phyloP scores from a whole-genome alignment of 148 eudicot genomes.

The Heliamphora exappendiculata region DNA sequence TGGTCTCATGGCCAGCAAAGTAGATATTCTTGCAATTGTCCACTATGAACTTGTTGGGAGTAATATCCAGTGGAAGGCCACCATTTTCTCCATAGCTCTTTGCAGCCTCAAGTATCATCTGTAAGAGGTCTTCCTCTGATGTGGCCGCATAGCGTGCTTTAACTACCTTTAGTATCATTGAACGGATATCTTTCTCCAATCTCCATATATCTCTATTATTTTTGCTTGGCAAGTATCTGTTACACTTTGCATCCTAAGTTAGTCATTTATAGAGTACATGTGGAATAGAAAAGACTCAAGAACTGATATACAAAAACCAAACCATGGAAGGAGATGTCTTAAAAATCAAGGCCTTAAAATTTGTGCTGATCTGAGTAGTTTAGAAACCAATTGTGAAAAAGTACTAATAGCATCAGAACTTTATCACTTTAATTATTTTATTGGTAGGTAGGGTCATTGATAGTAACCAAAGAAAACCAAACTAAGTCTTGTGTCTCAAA shows the following conservation, averaged over 20 bases:
- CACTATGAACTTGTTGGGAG: slow-evolving; percentile 35
- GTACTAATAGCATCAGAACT: not conserved
- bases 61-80: slow-evolving; percentile 17
- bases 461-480: no score
- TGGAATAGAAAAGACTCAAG: not conserved
- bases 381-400: not conserved
- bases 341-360: not conserved
- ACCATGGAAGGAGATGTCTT: not conserved
- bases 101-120: slow-evolving; percentile 45
- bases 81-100: slow-evolving; percentile 16
- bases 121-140: slow-evolving; percentile 45
- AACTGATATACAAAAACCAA: not conserved
- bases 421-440: not conserved
- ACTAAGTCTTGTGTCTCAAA: no score
- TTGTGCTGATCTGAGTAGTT: not conserved
- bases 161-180: slow-evolving; percentile 39
- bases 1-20: slow-evolving; percentile 61
- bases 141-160: slow-evolving; percentile 26
- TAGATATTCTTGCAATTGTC: slow-evolving; percentile 68
- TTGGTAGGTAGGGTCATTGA: no score
- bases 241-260: not conserved
- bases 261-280: no score
- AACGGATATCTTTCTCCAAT: slow-evolving; percentile 39
- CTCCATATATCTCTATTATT: slow-evolving; percentile 41
- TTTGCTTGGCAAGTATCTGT: slow-evolving; percentile 42